Evolutionary conservation across 495 filamentous ascomycete species (phyloP).

Genomic region (Penicillium coprophilum): DNA sequence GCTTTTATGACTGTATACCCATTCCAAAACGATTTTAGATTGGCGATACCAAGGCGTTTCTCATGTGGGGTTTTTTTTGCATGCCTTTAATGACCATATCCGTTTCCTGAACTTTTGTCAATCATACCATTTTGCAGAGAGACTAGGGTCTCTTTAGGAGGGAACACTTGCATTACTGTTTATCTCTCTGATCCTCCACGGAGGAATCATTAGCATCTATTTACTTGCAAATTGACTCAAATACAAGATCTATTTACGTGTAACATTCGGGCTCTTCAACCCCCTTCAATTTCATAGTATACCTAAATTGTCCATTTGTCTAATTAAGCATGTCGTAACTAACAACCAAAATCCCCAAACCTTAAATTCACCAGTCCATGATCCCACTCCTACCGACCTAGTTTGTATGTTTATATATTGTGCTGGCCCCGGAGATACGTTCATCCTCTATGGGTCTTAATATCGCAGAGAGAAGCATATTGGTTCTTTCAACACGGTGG

Average conservation of each 20-base stretch:
- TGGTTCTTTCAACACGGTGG: not conserved
- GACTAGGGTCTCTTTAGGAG: not conserved
- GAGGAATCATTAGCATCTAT: slow-evolving; percentile 3
- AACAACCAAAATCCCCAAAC: not conserved
- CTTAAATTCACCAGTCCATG: not conserved
- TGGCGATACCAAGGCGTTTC: slow-evolving; percentile 32
- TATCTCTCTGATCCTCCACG: not conserved
- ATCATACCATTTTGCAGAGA: slow-evolving; percentile 8
- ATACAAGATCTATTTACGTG: not conserved
- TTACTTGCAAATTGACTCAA: not conserved
- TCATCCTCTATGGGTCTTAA: not conserved
- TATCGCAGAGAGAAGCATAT: not conserved
- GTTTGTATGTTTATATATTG: not conserved
- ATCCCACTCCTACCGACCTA: not conserved
- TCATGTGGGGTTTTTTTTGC: slow-evolving; percentile 7
- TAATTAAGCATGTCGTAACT: no score
- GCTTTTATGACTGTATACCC: slow-evolving; percentile 10
- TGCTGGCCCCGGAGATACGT: not conserved
- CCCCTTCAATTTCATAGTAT: not conserved
- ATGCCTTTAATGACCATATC: slow-evolving; percentile 14
- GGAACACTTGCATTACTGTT: slow-evolving; percentile 1
- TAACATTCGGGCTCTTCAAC: not conserved
- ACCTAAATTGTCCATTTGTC: no score
- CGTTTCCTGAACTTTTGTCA: slow-evolving; percentile 17
- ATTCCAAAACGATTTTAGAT: slow-evolving; percentile 26